These are phyloP conservation scores for Aspergillus versicolor DNA, from an alignment of 2,329 filamentous ascomycete species.

Conservation along the genomic window DNA sequence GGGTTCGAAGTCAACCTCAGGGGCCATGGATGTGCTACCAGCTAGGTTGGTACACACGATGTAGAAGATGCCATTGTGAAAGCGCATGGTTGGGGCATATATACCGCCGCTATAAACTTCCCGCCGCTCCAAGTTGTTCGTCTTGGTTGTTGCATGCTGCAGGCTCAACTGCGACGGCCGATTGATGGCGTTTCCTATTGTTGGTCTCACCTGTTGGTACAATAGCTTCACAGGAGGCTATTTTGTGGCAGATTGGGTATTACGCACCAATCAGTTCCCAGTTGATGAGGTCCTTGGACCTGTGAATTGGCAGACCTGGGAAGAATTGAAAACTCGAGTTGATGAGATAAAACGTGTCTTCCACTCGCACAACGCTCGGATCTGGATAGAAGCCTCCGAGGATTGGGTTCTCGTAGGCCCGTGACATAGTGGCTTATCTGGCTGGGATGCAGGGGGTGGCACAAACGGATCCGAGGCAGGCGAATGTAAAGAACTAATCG, in stretches of 20 bases:
- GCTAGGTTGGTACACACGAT: constrained; percentile 39
- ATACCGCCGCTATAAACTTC: constrained; percentile 24
- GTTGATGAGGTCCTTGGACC: constrained; percentile 33
- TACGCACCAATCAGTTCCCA: constrained; percentile 31
- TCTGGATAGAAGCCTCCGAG: constrained; percentile 20
- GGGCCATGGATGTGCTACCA: constrained; percentile 27
- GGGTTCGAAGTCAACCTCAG: constrained; percentile 15
- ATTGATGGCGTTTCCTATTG: constrained; percentile 23
- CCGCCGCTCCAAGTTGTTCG: constrained; percentile 16
- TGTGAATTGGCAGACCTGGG: constrained; percentile 58
- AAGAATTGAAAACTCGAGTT: constrained; percentile 72
- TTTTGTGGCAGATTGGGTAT: no score
- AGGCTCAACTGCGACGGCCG: constrained; percentile 6
- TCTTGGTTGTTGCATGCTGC: constrained; percentile 17
- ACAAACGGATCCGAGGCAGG: no score
- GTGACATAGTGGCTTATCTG: no score
- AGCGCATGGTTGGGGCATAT: constrained; percentile 49
- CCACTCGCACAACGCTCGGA: constrained; percentile 16
- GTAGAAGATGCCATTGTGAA: constrained; percentile 46
- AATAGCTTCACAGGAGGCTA: not conserved
- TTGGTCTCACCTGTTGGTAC: not conserved
- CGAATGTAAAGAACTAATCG: no score
- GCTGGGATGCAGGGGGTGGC: no score
- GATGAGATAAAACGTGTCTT: constrained; percentile 41
- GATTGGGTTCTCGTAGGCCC: constrained; percentile 16